These are phyloP conservation scores for Acanthamoeba sp. DNA, from an alignment of 208 protist genomes.

Conservation along the genomic window DNA sequence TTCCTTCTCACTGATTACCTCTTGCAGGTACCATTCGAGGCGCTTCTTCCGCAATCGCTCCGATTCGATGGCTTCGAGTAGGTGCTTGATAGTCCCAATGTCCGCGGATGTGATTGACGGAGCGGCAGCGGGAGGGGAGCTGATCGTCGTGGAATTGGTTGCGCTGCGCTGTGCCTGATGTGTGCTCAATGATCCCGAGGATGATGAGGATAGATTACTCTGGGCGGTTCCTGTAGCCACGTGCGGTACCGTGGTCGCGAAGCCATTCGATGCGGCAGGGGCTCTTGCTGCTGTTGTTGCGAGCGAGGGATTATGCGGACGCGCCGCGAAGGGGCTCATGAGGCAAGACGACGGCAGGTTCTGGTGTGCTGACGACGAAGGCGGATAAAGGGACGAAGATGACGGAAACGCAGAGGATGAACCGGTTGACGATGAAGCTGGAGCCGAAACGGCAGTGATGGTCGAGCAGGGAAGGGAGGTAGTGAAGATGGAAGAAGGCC, in stretches of 20 bases:
- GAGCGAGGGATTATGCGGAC: neutral
- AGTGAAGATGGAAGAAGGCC: too few relatives aligned
- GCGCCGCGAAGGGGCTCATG: neutral
- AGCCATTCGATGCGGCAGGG: neutral
- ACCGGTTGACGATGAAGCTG: neutral
- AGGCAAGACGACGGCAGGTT: neutral
- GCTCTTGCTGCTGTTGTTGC: neutral
- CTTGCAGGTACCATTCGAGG: constrained; percentile 49
- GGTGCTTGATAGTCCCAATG: constrained; percentile 9
- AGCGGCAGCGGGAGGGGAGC: neutral
- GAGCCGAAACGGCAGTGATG: neutral
- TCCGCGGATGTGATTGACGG: neutral
- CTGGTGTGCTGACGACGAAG: too few relatives aligned
- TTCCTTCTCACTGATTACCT: constrained; percentile 49
- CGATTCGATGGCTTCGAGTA: constrained; percentile 52
- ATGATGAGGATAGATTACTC: neutral
- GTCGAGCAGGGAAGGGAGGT: neutral
- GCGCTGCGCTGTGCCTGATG: neutral
- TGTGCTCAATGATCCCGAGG: neutral
- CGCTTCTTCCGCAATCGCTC: constrained; percentile 37
- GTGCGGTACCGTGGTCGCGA: neutral
- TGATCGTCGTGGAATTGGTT: neutral
- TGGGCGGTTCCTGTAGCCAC: neutral
- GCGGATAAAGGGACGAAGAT: too few relatives aligned
- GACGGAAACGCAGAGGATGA: too few relatives aligned